Percentiles rank a stretch among this genome's conserved stretches.
These are phyloP conservation scores for Corymbia citriodora DNA, from an alignment of 441 rosid species.

Conservation along the genomic window DNA sequence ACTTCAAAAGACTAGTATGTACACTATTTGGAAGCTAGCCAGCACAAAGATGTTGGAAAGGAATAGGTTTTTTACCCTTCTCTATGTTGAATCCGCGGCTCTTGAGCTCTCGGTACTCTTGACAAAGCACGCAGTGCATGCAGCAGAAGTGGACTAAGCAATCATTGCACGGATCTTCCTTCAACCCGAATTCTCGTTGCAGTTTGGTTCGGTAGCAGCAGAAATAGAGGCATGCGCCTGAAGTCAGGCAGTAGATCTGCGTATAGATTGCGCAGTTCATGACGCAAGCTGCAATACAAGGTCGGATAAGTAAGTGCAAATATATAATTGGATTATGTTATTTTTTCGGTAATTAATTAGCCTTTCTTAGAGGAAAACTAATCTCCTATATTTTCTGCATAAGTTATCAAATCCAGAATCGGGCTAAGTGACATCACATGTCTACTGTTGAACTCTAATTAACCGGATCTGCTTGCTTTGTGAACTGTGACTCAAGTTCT, in stretches of 20 bases:
- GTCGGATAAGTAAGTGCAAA: not conserved
- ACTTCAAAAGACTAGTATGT: not conserved
- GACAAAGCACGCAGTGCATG: slow-evolving; percentile 45
- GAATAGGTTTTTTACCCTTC: not conserved
- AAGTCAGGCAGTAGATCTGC: slow-evolving; percentile 24
- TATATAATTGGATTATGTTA: not conserved
- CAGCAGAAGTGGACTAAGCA: slow-evolving; percentile 44
- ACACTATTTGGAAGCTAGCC: not conserved
- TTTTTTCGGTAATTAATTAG: not conserved
- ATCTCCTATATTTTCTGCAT: not conserved
- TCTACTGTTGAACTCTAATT: not conserved
- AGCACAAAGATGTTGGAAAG: not conserved
- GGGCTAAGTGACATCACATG: not conserved
- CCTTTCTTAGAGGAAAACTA: not conserved
- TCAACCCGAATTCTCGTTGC: slow-evolving; percentile 32
- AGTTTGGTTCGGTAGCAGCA: slow-evolving; percentile 45
- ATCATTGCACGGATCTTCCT: slow-evolving; percentile 40
- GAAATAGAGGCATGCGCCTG: slow-evolving; percentile 41
- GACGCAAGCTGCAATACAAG: slow-evolving; percentile 8
- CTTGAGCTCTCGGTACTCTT: slow-evolving; percentile 55
- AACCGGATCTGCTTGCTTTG: not conserved
- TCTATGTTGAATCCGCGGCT: slow-evolving; percentile 28
- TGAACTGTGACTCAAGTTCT: not conserved
- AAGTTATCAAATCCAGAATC: not conserved
- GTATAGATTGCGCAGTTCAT: slow-evolving; percentile 35